phyloP scores from a whole-genome alignment of 371 early-diverging fungal genomes.

The Mycotypha africana region DNA sequence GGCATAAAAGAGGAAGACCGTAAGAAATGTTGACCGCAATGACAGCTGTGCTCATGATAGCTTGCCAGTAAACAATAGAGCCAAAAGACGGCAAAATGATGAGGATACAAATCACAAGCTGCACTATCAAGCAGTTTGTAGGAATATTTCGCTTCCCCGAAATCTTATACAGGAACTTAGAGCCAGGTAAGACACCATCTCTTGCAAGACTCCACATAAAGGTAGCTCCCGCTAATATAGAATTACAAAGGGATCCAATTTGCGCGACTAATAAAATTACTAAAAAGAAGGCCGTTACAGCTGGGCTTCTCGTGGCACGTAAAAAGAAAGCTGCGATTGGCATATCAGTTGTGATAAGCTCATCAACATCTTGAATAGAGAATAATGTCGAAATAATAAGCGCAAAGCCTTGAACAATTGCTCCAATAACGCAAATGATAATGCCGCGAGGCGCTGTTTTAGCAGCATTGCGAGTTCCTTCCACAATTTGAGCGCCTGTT shows the following conservation, averaged over 20 bases:
- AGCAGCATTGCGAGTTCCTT: conserved; percentile 36
- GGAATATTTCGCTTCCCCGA: conserved; percentile 10
- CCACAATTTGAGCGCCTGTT: conserved; percentile 37
- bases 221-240: conserved; percentile 13
- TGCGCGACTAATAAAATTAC: conserved; percentile 19
- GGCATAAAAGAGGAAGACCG: conserved; percentile 24
- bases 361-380: conserved; percentile 37
- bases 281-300: conserved; percentile 20
- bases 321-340: conserved; percentile 20
- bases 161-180: conserved; percentile 16
- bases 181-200: conserved; percentile 20
- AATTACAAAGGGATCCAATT: conserved; percentile 23
- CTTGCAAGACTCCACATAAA: conserved; percentile 23
- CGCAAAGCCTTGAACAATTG: conserved; percentile 29
- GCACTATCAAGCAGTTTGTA: conserved; percentile 11
- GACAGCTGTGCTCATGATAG: conserved; percentile 25
- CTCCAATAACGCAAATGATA: conserved; percentile 26
- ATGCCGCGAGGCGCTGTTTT: conserved; percentile 43
- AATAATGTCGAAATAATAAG: conserved; percentile 31
- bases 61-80: conserved; percentile 22
- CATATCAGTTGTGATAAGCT: conserved; percentile 6
- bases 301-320: too few species aligned
- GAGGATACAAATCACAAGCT: conserved; percentile 13
- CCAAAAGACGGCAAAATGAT: conserved; percentile 26
- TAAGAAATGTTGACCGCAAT: conserved; percentile 24